Evolutionary conservation across 768 basidiomycete genomes (phyloP).

Genomic region (Boletales sp.): DNA sequence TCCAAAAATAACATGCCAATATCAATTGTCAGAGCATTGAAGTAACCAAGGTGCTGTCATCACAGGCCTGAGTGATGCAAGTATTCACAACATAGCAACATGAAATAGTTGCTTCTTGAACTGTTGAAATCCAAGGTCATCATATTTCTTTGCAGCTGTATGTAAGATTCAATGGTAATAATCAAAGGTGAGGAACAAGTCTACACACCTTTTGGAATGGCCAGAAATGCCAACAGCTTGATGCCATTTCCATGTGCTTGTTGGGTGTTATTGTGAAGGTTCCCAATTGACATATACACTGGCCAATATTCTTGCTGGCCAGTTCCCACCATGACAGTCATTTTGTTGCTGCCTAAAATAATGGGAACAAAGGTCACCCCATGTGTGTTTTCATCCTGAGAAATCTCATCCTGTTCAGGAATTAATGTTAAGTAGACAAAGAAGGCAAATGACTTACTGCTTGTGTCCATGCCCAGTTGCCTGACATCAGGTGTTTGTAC

Average conservation of each 20-base stretch:
- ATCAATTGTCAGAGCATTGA: conserved; percentile 24
- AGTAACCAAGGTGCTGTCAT: conserved; percentile 28
- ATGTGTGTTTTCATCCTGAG: no score
- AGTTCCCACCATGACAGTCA: no score
- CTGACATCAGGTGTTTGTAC: conserved; percentile 1
- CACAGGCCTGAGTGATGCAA: neutral
- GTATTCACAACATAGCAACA: conserved; percentile 18
- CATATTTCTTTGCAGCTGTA: conserved; percentile 6
- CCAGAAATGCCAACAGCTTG: conserved; percentile 21
- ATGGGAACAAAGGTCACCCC: no score
- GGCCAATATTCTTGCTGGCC: no score
- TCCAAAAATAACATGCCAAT: conserved; percentile 16
- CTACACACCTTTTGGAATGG: conserved; percentile 25
- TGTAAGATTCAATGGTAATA: neutral
- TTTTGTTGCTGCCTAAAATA: no score
- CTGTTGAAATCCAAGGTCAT: conserved; percentile 12
- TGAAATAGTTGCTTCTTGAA: no score
- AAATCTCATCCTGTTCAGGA: no score
- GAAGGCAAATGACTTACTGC: no score
- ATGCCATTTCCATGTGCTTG: conserved; percentile 6
- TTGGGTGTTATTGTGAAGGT: conserved; percentile 11
- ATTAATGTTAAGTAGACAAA: no score
- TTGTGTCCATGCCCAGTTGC: conserved; percentile 5
- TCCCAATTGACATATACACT: conserved; percentile 15
- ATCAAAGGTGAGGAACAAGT: conserved; percentile 5